Evolutionary conservation across 805 yeast species (phyloP).

Genomic region (Saturnispora sanitii): DNA sequence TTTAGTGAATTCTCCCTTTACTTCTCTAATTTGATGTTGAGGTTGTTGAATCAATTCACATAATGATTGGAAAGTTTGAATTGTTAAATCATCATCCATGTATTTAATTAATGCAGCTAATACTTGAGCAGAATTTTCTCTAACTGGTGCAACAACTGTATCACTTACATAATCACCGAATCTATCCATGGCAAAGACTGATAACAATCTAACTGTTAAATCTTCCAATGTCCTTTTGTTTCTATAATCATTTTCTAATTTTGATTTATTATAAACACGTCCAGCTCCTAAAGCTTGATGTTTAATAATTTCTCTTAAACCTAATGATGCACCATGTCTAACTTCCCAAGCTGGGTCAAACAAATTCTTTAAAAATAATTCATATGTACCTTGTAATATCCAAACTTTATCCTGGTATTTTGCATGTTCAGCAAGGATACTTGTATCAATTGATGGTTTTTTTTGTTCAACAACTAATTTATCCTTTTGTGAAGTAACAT

Average conservation of each 20-base stretch:
- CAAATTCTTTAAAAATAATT: slow-evolving; percentile 64
- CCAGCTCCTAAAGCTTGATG: slow-evolving; percentile 80
- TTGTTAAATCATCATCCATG: slow-evolving; percentile 47
- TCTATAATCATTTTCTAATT: slow-evolving; percentile 50
- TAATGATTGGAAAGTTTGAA: slow-evolving; percentile 55
- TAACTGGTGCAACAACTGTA: slow-evolving; percentile 95
- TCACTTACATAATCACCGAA: slow-evolving; percentile 97
- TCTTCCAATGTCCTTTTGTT: slow-evolving; percentile 76
- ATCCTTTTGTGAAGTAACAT: slow-evolving; percentile 68
- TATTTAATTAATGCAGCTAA: slow-evolving; percentile 82
- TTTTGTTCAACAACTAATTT: slow-evolving; percentile 79
- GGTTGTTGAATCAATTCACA: slow-evolving; percentile 60
- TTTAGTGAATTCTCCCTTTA: slow-evolving; percentile 29
- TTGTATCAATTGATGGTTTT: slow-evolving; percentile 35
- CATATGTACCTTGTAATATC: slow-evolving; percentile 93
- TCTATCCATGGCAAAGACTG: slow-evolving; percentile 83
- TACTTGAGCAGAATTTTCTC: slow-evolving; percentile 95
- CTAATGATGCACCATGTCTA: slow-evolving; percentile 92
- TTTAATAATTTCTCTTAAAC: slow-evolving; percentile 74
- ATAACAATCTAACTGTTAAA: slow-evolving; percentile 72
- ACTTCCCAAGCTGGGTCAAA: slow-evolving; percentile 88
- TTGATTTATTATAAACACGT: slow-evolving; percentile 54
- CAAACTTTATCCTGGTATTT: slow-evolving; percentile 70
- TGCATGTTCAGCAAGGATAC: slow-evolving; percentile 20
- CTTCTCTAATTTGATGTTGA: not conserved